Base-by-base conservation (phyloP, 352 stramenopile species). In the Pythium myriotylum region DNA sequence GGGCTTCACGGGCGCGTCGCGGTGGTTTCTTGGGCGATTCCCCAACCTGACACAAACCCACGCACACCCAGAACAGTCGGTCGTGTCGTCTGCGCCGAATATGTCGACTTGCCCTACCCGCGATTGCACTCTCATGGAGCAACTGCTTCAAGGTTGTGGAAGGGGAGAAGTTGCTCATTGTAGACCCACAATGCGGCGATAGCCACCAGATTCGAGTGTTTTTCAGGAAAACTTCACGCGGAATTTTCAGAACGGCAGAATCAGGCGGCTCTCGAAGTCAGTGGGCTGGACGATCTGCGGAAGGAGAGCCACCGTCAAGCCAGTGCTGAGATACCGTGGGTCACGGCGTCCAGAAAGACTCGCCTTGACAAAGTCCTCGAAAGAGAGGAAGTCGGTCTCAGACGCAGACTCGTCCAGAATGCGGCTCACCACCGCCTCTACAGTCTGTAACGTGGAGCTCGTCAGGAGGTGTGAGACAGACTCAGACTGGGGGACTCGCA, bases 361-460 rank as follows among this genome's bases (percentile, higher is more conserved):
- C 5, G 77, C 80, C 70, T 87, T 89, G 59, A 82, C 64, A 58
- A 89, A 87, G 47, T 86, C 77, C 40, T 87, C 76, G 45, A 73
- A 89, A n/a, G 52, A 27, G 26, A 89, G 68, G 20, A 78, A 79
- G 37, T 86, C 73, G 41, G 64, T 66, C 17, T 79, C 72, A 3
- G 80, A 86, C 19, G 76, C 76, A 19, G 77, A 66, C 43, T 89
- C 80, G n/a, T 72, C 71, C 61, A 89, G 60, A 9, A 89, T 66
- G 13, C 74, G 72, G 26, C 63, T 68, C 4, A 83, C 70, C 37
- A 84, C 50, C 27, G 68, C 62, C 33, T 86, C 75, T 14, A 85
- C 26, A 23, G 65, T 60, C 78, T 87, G 20, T 22, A 20, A 32
- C 19, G 29, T 43, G 41, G n/a, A 52, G 47, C 49, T 50, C 54